These are phyloP conservation scores for Cadophora luteo-olivacea DNA, from an alignment of 2,329 filamentous ascomycete species.

Conservation along the genomic window DNA sequence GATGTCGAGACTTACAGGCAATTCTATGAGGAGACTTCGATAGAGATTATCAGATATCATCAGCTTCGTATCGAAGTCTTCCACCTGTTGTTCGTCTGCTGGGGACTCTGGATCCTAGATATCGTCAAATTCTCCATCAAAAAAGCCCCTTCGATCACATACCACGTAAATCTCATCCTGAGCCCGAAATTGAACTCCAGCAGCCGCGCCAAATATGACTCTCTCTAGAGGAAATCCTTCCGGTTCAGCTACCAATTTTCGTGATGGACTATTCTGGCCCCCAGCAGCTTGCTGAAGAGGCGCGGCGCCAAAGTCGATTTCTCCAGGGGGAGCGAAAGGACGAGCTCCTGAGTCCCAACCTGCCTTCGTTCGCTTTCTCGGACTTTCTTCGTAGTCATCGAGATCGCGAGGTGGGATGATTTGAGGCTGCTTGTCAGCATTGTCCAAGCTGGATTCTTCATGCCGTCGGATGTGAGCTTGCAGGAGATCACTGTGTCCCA, in stretches of 20 bases:
- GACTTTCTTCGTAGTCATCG: not conserved
- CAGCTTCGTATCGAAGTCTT: not conserved
- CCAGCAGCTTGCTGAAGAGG: not conserved
- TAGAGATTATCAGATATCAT: not conserved
- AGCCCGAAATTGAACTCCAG: not conserved
- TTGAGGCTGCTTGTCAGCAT: not conserved
- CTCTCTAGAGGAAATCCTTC: not conserved
- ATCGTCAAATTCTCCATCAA: not conserved
- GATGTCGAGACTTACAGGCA: not conserved
- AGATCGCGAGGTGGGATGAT: not conserved
- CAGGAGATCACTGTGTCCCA: not conserved
- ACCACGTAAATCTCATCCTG: not conserved
- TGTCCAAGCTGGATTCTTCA: not conserved
- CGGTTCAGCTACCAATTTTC: not conserved
- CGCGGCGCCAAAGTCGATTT: not conserved
- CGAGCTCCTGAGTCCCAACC: constrained; percentile 2
- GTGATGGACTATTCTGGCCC: not conserved
- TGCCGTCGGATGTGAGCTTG: constrained; percentile 1
- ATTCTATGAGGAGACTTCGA: not conserved
- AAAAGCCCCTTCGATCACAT: not conserved
- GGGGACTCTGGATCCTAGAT: not conserved
- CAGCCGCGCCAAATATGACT: constrained; percentile 1
- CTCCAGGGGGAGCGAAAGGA: constrained; percentile 2
- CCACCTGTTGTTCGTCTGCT: not conserved
- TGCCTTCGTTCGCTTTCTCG: not conserved